Evolutionary conservation across 768 basidiomycete genomes (phyloP), one percentile per base, ranked within the genome.

Genomic region (Leucocoprinus birnbaumii): DNA sequence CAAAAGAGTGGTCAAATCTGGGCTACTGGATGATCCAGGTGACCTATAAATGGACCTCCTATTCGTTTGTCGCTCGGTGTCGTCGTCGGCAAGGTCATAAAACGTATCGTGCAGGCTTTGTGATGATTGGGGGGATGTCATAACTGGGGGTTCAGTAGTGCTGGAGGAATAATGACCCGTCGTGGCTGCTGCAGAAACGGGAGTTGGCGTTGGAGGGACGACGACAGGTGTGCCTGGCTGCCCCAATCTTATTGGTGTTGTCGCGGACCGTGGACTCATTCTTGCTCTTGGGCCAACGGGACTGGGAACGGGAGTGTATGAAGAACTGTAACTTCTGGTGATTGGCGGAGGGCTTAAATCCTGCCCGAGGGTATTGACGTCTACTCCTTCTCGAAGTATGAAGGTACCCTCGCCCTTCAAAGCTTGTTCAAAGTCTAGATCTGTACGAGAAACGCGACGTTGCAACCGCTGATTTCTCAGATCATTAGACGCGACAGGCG

Each of bases 21-120:
- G 95, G 65, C 89, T 93, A 62, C 89, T 91, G 31, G 93, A 89
- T 7, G 92, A 95, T 41, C 93, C 94, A 10, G 89, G 80, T 18
- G 90, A 87, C 55, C 94, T 80, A 67, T 94, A 94, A 74, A 97
- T 83, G 59, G 89, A 91, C 48, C 91, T 82, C 43, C 91, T 81
- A 67, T 89, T 89, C 7, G 81, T 83, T 63, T 87, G 84, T 63
- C 82, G 38, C 35, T 55, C 54, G 16, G 40, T 42, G 24, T 34
- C 41, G 40, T 49, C 48, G 22, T 55, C 54, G 21, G 6, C n/a
- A 18, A 35, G 13, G 7, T 55, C 54, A 34, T 55, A 43, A 27
- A 55, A 49, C 25, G 48, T 48, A 46, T 56, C 51, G 13, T 37
- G 19, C 24, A 41, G 31, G 34, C 48, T 34, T 41, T 53, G 58